These are phyloP conservation scores for Rhexocercosporidium sp. DNA, from an alignment of 2,329 filamentous ascomycete genomes.

Conservation along the genomic window DNA sequence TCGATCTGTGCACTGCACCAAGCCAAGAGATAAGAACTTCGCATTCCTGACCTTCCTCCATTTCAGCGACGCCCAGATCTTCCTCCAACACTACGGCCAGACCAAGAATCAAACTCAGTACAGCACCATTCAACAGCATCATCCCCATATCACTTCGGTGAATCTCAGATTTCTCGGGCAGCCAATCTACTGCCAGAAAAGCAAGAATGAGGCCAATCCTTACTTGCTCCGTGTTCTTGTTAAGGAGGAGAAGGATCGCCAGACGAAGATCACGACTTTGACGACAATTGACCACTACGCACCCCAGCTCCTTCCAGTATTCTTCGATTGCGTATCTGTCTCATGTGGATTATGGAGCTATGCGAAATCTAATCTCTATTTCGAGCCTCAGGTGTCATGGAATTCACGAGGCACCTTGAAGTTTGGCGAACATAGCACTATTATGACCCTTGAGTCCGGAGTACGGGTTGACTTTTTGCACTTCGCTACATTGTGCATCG, in stretches of 20 bases:
- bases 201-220: slow-evolving; percentile 32
- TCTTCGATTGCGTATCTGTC: slow-evolving; percentile 43
- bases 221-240: slow-evolving; percentile 30
- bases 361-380: slow-evolving; percentile 44
- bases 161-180: slow-evolving; percentile 23
- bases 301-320: slow-evolving; percentile 31
- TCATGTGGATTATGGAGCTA: slow-evolving; percentile 53
- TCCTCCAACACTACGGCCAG: slow-evolving; percentile 46
- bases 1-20: slow-evolving; percentile 49
- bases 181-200: slow-evolving; percentile 36
- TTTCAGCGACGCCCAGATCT: slow-evolving; percentile 46
- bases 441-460: slow-evolving; percentile 44
- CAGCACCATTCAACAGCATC: background rate
- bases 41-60: slow-evolving; percentile 54
- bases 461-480: slow-evolving; percentile 55
- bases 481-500: slow-evolving; percentile 39
- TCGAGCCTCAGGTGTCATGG: slow-evolving; percentile 50
- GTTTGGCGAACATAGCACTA: slow-evolving; percentile 47
- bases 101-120: slow-evolving; percentile 9
- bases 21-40: slow-evolving; percentile 46
- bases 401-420: slow-evolving; percentile 45
- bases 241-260: slow-evolving; percentile 33
- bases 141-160: background rate
- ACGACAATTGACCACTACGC: background rate
- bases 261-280: slow-evolving; percentile 10